A percentile compares a stretch with the other conserved stretches of the same genome.
Conservation (phyloP, 2,329 filamentous ascomycete genomes). For the Exophiala xenobiotica region DNA sequence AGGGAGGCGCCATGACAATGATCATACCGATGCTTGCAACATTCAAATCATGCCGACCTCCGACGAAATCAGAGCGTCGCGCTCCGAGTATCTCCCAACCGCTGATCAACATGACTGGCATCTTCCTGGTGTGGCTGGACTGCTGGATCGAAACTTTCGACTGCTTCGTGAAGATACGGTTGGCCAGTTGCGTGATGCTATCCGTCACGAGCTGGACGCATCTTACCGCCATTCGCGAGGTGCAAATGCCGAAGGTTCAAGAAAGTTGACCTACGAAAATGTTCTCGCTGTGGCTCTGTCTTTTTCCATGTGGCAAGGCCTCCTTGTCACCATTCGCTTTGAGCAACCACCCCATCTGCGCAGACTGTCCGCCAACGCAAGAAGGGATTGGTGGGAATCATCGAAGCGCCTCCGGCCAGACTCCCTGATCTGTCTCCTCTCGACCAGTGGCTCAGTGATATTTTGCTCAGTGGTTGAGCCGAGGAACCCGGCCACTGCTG, state of each 20-base stretch:
- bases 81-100: slow-evolving; percentile 12
- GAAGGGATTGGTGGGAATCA: slow-evolving; percentile 19
- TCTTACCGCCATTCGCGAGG: slow-evolving; percentile 24
- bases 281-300: neutral
- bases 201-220: slow-evolving; percentile 20
- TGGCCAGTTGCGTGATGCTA: slow-evolving; percentile 60
- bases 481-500: neutral
- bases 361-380: slow-evolving; percentile 2
- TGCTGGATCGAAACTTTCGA: slow-evolving; percentile 62
- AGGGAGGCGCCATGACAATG: no score
- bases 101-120: slow-evolving; percentile 6
- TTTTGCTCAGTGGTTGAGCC: neutral
- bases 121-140: slow-evolving; percentile 5
- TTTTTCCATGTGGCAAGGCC: slow-evolving; percentile 12
- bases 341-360: slow-evolving; percentile 6
- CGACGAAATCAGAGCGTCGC: slow-evolving; percentile 46
- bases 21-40: slow-evolving; percentile 46
- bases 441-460: neutral
- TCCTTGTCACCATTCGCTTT: slow-evolving; percentile 12
- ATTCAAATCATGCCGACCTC: slow-evolving; percentile 53
- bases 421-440: neutral
- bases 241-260: slow-evolving; percentile 36
- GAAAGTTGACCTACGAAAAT: slow-evolving; percentile 19
- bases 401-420: slow-evolving; percentile 12
- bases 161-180: slow-evolving; percentile 71